These are phyloP conservation scores for Hericium coralloides DNA, from an alignment of 768 basidiomycete species.

Conservation along the genomic window DNA sequence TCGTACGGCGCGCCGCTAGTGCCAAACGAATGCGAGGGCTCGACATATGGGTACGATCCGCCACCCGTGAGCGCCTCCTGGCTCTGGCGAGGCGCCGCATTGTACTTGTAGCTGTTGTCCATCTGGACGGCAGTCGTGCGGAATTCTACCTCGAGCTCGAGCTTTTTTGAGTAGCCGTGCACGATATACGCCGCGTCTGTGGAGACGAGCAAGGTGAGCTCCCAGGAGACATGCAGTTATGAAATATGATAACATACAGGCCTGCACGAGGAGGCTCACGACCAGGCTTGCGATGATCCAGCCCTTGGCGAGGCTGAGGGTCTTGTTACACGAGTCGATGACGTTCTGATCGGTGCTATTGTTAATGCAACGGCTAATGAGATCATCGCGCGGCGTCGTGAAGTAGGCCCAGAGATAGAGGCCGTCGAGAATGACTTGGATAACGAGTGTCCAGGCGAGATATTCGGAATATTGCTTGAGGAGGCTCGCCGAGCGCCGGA, in stretches of 20 bases:
- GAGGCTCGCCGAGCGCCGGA: conserved; percentile 5
- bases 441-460: neutral
- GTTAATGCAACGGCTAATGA: neutral
- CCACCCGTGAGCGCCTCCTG: neutral
- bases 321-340: neutral
- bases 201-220: neutral
- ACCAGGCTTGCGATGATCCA: neutral
- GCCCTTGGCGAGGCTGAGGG: neutral
- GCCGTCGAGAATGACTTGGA: neutral
- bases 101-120: neutral
- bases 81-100: neutral
- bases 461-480: conserved; percentile 6
- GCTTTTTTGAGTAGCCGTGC: neutral
- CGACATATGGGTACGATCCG: neutral
- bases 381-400: neutral
- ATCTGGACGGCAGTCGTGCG: neutral
- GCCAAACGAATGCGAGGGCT: neutral
- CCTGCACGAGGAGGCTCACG: neutral
- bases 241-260: neutral
- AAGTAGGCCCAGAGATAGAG: neutral
- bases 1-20: neutral
- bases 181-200: neutral
- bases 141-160: neutral
- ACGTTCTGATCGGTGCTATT: neutral
- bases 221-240: neutral